A percentile compares a stretch with the other conserved stretches of the same genome.
Conservation (phyloP, 2,329 filamentous ascomycete genomes). For the Trichoderma hamatum region DNA sequence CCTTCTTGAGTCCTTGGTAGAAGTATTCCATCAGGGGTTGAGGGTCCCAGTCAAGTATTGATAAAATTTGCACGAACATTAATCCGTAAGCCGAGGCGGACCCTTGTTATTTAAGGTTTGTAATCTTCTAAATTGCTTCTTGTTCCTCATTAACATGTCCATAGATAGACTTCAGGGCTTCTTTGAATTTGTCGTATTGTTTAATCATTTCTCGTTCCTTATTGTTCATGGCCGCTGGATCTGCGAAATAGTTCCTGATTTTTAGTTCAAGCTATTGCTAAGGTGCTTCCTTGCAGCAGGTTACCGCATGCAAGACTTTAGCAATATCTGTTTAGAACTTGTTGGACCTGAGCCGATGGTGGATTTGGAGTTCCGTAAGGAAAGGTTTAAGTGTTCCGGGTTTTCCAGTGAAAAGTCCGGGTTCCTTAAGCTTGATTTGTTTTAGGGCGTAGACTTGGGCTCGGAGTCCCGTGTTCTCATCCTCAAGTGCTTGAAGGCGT, state of each 20-base stretch:
- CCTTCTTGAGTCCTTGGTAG: neutral
- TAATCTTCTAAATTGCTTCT: neutral
- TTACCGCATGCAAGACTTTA: neutral
- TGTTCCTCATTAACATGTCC: too few species aligned
- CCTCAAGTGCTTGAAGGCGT: neutral
- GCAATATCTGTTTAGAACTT: neutral
- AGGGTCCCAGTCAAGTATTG: neutral
- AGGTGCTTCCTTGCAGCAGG: neutral
- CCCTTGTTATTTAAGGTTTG: neutral
- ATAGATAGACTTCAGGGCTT: too few species aligned
- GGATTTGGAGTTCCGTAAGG: neutral
- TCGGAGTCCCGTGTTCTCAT: neutral
- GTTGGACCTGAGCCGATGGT: neutral
- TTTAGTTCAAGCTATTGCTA: neutral
- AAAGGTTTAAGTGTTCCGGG: too few species aligned
- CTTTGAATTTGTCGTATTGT: neutral
- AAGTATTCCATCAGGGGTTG: neutral
- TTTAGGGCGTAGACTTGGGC: neutral
- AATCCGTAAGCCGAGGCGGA: neutral
- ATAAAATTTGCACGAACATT: neutral
- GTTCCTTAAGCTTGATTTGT: neutral
- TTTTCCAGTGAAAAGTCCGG: neutral
- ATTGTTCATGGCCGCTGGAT: neutral
- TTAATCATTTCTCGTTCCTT: neutral
- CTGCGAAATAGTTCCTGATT: neutral